Percentiles rank a stretch among this genome's conserved stretches.
Conservation (phyloP, 352 stramenopile genomes). For the Phytophthora colocasiae region DNA sequence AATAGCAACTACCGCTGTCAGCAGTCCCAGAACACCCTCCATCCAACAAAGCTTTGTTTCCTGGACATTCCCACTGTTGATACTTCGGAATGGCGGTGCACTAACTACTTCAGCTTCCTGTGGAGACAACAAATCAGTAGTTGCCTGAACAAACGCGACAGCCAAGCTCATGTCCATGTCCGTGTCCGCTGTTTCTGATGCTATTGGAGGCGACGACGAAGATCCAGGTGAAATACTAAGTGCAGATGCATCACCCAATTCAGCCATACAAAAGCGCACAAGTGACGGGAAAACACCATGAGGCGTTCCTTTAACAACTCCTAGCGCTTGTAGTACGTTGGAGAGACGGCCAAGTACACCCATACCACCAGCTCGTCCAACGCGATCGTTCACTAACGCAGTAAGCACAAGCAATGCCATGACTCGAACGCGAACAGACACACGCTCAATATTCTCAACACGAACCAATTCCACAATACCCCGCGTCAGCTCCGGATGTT, state of each 20-base stretch:
- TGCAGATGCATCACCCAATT: slow-evolving; percentile 54
- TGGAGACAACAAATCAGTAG: slow-evolving; percentile 71
- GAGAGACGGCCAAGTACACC: slow-evolving; percentile 81
- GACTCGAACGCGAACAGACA: slow-evolving; percentile 67
- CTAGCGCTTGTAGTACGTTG: slow-evolving; percentile 77
- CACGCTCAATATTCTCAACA: slow-evolving; percentile 67
- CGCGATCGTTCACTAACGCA: slow-evolving; percentile 80
- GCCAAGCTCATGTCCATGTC: slow-evolving; percentile 92
- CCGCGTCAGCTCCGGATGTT: slow-evolving; percentile 78
- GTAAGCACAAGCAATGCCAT: slow-evolving; percentile 76
- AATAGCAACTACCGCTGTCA: slow-evolving; percentile 79
- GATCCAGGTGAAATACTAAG: slow-evolving; percentile 18
- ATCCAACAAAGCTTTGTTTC: slow-evolving; percentile 80
- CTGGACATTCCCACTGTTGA: slow-evolving; percentile 32
- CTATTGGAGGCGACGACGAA: slow-evolving; percentile 23
- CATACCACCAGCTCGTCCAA: slow-evolving; percentile 66
- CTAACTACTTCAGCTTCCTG: slow-evolving; percentile 72
- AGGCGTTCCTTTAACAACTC: slow-evolving; percentile 78
- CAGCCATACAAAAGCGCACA: slow-evolving; percentile 80
- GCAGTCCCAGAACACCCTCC: slow-evolving; percentile 76
- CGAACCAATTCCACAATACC: slow-evolving; percentile 79
- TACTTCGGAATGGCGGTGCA: slow-evolving; percentile 60
- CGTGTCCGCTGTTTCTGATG: slow-evolving; percentile 63
- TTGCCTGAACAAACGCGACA: slow-evolving; percentile 90
- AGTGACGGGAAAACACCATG: slow-evolving; percentile 86